Base-by-base conservation (phyloP, 257 asterid genomes). In the Ajuga chamaepitys region DNA sequence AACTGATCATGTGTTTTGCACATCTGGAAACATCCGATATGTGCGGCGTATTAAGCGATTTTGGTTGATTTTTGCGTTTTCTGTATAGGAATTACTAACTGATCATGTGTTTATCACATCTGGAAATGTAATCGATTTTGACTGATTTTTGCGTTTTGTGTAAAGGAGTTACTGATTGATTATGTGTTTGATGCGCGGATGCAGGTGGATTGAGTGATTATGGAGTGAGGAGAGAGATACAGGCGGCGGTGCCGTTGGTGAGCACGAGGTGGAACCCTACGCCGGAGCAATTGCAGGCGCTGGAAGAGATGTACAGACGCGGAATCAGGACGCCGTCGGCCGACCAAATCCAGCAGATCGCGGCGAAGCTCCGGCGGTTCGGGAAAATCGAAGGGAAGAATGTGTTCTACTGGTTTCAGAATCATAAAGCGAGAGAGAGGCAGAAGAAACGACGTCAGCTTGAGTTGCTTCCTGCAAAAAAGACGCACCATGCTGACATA, bases 251-350 rank as follows among this genome's bases (percentile, higher is more conserved):
- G 75, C 76, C 82, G 16, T 20, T 68, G 67, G 83, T 75, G 71
- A 80, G 86, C 60, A 64, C 94, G 12, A 71, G 96, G 66, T 91
- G 97, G 97, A 91, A 84, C 74, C 97, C 97, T 52, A 86, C 96
- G 1, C 77, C 91, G 16, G 97, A 88, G 68, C 97, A 91, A 51
- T 47, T 91, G 38, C 82, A 81, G 70, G 83, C 88, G 4, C 87
- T 91, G 3, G 89, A 84, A 30, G 97, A 91, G 64, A 79, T 86
- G 95, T 88, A 88, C 57, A 55, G 79, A 25, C 74, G 86, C 4
- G 95, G 95, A 21, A 73, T 78, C 13, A 77, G 88, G 22, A 86
- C 90, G 2, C 96, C 98, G 10, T 75, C 95, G 9, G 87, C 98
- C 2, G 90, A 85, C 45, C 95, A 91, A 77, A 91, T 91, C 75